These are phyloP conservation scores for Suillus fuscotomentosus DNA, from an alignment of 768 basidiomycete genomes.

Conservation along the genomic window DNA sequence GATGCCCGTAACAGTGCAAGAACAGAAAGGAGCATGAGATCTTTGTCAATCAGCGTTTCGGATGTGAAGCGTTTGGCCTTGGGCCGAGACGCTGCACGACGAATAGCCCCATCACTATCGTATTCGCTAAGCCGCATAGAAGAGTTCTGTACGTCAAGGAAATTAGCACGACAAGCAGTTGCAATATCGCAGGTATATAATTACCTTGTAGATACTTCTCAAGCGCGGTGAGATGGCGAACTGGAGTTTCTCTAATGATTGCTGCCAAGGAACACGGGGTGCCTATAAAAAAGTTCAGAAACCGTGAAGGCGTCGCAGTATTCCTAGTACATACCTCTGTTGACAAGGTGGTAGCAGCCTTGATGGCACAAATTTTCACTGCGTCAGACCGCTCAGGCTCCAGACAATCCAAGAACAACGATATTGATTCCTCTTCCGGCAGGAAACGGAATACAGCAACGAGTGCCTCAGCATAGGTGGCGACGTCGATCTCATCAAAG, in stretches of 20 bases:
- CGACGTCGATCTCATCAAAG: slow-evolving; percentile 70
- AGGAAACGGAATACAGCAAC: slow-evolving; percentile 72
- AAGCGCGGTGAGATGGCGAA: slow-evolving; percentile 46
- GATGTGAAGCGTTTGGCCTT: slow-evolving; percentile 55
- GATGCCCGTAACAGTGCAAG: slow-evolving; percentile 66
- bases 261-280: slow-evolving; percentile 54
- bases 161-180: background rate
- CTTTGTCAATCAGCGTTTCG: slow-evolving; percentile 65
- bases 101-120: slow-evolving; percentile 54
- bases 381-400: slow-evolving; percentile 79
- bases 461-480: slow-evolving; percentile 71
- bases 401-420: slow-evolving; percentile 62
- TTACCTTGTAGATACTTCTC: slow-evolving; percentile 56
- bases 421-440: slow-evolving; percentile 56
- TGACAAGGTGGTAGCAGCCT: slow-evolving; percentile 66
- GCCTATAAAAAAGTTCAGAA: slow-evolving; percentile 38
- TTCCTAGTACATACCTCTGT: slow-evolving; percentile 50
- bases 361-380: slow-evolving; percentile 74
- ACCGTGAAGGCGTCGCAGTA: background rate
- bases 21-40: slow-evolving; percentile 68
- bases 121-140: slow-evolving; percentile 59
- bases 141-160: slow-evolving; percentile 35
- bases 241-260: slow-evolving; percentile 48
- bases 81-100: slow-evolving; percentile 54
- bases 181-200: slow-evolving; percentile 6